phyloP scores from a whole-genome alignment of 495 filamentous ascomycete genomes.

The Aspergillus diversus region DNA sequence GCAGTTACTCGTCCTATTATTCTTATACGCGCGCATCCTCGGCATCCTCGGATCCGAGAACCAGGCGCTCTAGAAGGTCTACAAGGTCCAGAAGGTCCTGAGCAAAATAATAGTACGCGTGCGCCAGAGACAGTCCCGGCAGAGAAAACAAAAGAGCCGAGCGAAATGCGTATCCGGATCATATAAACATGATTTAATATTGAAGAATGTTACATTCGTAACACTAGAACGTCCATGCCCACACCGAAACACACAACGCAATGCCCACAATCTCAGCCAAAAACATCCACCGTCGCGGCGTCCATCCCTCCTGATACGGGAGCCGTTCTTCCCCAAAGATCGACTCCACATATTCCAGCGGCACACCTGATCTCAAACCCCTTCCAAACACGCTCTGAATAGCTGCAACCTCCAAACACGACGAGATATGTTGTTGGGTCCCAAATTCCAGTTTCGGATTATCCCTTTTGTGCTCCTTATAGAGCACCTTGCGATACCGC shows the following conservation, averaged over 20 bases:
- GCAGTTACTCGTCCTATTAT: background rate
- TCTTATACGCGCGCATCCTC: too few species aligned
- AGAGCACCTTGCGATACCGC: constrained; percentile 17
- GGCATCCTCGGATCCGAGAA: background rate
- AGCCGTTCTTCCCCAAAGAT: constrained; percentile 25
- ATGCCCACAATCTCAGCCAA: constrained; percentile 16
- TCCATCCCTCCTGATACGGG: constrained; percentile 26
- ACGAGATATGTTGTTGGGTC: constrained; percentile 12
- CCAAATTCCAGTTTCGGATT: constrained; percentile 12
- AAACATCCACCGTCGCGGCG: constrained; percentile 16
- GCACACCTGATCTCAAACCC: constrained; percentile 12
- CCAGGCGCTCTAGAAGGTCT: background rate
- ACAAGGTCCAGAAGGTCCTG: background rate
- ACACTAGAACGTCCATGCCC: constrained; percentile 19
- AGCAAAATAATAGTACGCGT: too few species aligned
- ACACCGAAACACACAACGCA: constrained; percentile 14
- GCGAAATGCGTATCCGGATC: too few species aligned
- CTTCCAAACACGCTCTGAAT: constrained; percentile 20
- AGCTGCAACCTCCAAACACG: constrained; percentile 19
- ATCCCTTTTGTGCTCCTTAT: constrained; percentile 12
- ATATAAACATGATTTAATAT: too few species aligned
- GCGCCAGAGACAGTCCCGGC: too few species aligned
- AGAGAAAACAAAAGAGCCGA: too few species aligned
- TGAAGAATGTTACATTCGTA: too few species aligned
- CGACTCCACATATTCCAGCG: constrained; percentile 20